phyloP scores from a whole-genome alignment of 257 asterid species.

The Ophiorrhiza pumila region DNA sequence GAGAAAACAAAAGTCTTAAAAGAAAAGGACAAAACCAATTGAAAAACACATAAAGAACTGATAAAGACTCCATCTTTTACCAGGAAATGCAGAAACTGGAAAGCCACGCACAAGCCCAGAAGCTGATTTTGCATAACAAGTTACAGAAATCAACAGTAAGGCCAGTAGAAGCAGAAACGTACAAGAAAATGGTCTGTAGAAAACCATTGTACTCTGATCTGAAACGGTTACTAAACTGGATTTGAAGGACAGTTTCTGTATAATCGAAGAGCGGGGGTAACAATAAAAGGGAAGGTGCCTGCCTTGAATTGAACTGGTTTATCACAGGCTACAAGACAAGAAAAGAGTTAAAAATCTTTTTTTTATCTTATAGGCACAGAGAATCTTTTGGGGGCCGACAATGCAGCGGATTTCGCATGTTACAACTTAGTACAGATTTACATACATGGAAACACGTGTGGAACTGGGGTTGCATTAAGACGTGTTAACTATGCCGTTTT shows the following conservation, averaged over 20 bases:
- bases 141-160: not conserved
- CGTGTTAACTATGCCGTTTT: conserved; percentile 10
- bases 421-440: not conserved
- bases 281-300: not conserved
- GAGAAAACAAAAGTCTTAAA: not conserved
- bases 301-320: not conserved
- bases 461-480: not conserved
- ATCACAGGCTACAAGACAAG: not conserved
- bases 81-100: not conserved
- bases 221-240: not conserved
- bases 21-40: not conserved
- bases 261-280: not conserved
- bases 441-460: not conserved
- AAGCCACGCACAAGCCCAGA: not conserved
- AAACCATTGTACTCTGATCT: not conserved
- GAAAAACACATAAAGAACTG: not conserved
- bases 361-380: not conserved
- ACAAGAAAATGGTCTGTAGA: not conserved
- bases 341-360: not conserved
- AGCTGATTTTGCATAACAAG: not conserved
- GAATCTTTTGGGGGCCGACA: not conserved
- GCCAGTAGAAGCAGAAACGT: conserved; percentile 1
- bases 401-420: conserved; percentile 7
- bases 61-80: conserved; percentile 15
- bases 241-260: not conserved